Conservation (phyloP, 805 yeast genomes). For the Yarrowia bubula region DNA sequence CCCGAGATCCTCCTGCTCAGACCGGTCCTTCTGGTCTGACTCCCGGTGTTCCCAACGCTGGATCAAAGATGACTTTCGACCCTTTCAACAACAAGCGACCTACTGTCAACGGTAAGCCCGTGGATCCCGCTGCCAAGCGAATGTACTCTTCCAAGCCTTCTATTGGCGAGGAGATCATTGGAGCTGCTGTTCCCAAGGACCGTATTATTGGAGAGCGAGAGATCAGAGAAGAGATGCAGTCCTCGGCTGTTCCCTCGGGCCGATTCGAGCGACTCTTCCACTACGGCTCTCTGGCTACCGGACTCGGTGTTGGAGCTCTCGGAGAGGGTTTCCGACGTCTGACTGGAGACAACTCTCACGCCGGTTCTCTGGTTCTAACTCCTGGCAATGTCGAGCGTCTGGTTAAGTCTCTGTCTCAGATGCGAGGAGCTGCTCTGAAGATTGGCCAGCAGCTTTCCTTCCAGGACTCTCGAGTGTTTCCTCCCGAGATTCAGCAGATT, state of each 20-base stretch:
- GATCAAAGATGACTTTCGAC: constrained; percentile 12
- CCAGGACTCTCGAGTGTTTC: constrained; percentile 83
- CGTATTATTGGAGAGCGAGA: constrained; percentile 21
- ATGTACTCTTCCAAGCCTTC: constrained; percentile 19
- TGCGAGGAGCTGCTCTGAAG: constrained; percentile 99
- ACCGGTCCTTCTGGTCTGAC: constrained; percentile 3
- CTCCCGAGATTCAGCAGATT: constrained; percentile 78
- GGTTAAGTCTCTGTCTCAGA: constrained; percentile 81
- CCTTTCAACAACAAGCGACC: constrained; percentile 17
- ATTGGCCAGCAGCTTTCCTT: constrained; percentile 96
- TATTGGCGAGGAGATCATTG: constrained; percentile 14
- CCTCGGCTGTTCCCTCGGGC: constrained; percentile 79
- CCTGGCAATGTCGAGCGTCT: constrained; percentile 83
- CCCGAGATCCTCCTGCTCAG: constrained; percentile 12
- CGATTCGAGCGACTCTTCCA: constrained; percentile 88
- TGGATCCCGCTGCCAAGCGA: constrained; percentile 13
- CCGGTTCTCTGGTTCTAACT: constrained; percentile 63
- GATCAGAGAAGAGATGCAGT: constrained; percentile 45
- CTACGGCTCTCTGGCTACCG: constrained; percentile 89
- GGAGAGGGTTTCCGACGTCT: constrained; percentile 70
- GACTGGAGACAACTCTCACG: constrained; percentile 33
- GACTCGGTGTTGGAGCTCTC: constrained; percentile 81
- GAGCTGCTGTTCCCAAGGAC: constrained; percentile 1
- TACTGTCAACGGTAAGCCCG: neutral
- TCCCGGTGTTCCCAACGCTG: constrained; percentile 5